Base-by-base conservation (phyloP, 2,329 filamentous ascomycete species). In the Sporothrix inflata region DNA sequence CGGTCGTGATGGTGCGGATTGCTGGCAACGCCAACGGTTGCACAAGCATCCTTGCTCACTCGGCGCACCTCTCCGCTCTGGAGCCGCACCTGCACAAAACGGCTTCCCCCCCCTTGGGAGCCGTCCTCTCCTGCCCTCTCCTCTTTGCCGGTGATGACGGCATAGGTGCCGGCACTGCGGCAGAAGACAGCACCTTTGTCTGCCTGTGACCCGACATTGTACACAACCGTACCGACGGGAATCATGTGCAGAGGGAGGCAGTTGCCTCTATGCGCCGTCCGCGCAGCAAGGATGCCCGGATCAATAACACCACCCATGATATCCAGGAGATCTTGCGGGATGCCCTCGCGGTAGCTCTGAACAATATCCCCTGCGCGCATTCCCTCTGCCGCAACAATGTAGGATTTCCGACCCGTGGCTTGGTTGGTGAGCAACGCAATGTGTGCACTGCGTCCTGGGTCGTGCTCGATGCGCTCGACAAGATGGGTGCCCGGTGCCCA, bases 201-300 rank as follows among this genome's bases (percentile, higher is more conserved):
- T 42, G 88, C 87, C 4, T 90, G 86, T 34, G 91, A 93, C 14
- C 95, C 95, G 45, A 99, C 91, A 76, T 95, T 96, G 85, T 92
- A 98, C 69, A 99, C 90, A 55, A 94, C 89, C 2, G 94, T 97
- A n/a, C 96, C 95, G 51, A 98, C 88, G 1, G 96, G 97, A 73
- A 99, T 92, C 91, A 99, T 96, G 82, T 97, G 93, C 80, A 99
- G 85, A 16, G 96, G 96, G 76, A 99, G 83, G 80, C 96, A 99
- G 82, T 99, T 99, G 71, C 96, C 96, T 78, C 94, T 89, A 84
- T 94, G 94, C 0, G 94, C 94, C 30, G 97, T 99, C 84, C 93
- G 96, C 40, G 96, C 93, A 8, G 97, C 96, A 74, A 99, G 84
- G 81, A 99, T 93, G 91, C 97, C 97, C 12, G 95, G 94, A 86